Evolutionary conservation across 768 basidiomycete genomes (phyloP), one percentile per base, ranked within the genome.

Genomic region (Goffeauzyma gilvescens): DNA sequence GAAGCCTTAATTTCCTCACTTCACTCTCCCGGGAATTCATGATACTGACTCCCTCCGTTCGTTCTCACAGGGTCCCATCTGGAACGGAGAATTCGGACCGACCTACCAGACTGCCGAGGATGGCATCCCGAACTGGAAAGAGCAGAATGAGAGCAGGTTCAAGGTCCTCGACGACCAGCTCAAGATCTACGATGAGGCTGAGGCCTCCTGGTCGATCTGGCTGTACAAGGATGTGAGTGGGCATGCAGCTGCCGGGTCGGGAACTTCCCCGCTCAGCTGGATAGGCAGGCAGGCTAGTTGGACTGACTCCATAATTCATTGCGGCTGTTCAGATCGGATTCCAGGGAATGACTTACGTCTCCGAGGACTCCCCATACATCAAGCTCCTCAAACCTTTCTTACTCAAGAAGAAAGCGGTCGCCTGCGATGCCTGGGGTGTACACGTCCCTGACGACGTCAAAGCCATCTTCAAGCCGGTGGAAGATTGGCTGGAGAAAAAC

Each of bases 381-480:
- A 72, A 66, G 38, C 72, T 78, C 38, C 71, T 85, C 65, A 64
- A 67, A 35, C 67, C 72, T 24, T 81, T 81, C 67, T 69, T 82
- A 39, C 72, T 70, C 40, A 81, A 78, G 67, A 84, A 85, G 62
- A 75, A 81, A 53, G 60, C 59, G 24, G 71, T 83, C 20, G 79
- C 80, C 2, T 67, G 75, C 32, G 82, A 84, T 56, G 72, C 76
- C 2, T 82, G 81, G 81, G 81, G 81, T n/a, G n/a, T n/a, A n/a
- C n/a, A n/a, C n/a, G n/a, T n/a, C 13, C 71, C 78, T 2, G 78
- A 81, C 57, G 72, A 73, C 48, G 73, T 84, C 34, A 65, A 65
- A 24, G 57, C 71, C 45, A 60, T 77, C 42, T 83, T 80, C 65
- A 58, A 75, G 49, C 79, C 80, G 10, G 65, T 83, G 47, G 57